Evolutionary conservation across 345 rosid genomes (phyloP).

Genomic region (Eutrema yunnanense): DNA sequence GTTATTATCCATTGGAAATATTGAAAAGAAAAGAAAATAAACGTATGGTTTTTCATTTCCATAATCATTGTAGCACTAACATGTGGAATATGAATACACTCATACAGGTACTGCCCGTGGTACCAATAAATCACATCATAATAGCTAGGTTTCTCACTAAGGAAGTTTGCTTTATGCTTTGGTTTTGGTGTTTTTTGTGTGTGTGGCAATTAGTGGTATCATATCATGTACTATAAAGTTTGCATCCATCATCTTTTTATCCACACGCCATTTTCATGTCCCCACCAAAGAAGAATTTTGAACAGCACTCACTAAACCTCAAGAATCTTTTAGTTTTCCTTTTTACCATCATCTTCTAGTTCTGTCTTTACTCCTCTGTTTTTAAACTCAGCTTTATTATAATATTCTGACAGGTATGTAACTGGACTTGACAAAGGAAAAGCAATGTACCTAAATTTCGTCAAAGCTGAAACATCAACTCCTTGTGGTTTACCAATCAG

Average conservation of each 20-base stretch:
- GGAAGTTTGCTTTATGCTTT: conserved; percentile 11
- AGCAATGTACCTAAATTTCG: conserved; percentile 76
- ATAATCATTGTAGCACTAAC: conserved; percentile 18
- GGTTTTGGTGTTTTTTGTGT: not conserved
- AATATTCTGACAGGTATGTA: conserved; percentile 51
- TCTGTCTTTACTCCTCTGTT: not conserved
- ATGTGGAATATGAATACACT: not conserved
- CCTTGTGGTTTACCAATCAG: conserved; percentile 78
- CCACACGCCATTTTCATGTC: conserved; percentile 25
- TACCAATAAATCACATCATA: conserved; percentile 12
- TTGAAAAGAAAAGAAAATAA: no score
- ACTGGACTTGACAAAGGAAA: conserved; percentile 85
- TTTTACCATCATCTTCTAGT: not conserved
- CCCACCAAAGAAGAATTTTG: conserved; percentile 19
- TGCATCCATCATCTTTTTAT: conserved; percentile 26
- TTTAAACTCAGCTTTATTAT: not conserved
- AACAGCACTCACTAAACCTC: conserved; percentile 24
- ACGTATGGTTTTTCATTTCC: not conserved
- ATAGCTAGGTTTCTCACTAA: not conserved
- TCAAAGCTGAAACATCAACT: conserved; percentile 72
- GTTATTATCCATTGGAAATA: conserved; percentile 9
- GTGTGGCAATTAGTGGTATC: conserved; percentile 16
- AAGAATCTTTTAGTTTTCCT: conserved; percentile 19
- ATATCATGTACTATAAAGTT: conserved; percentile 20
- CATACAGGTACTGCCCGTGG: conserved; percentile 30